Base-by-base conservation (phyloP, 2,329 filamentous ascomycete species). In the Cladosporium sp. region DNA sequence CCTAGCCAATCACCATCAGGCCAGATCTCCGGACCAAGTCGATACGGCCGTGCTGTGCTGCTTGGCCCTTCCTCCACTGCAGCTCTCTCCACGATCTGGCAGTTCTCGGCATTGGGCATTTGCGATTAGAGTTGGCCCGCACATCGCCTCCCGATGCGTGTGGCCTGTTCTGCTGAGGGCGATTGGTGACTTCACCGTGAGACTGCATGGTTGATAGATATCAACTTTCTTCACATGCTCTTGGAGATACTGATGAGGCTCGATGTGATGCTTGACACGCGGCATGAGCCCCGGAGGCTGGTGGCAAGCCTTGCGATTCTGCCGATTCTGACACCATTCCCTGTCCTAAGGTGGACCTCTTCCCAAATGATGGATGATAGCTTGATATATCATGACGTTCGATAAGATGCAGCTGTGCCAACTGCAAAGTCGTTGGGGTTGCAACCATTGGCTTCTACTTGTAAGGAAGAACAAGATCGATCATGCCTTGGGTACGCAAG, bases 61-160 rank as follows among this genome's bases (percentile, higher is more conserved):
- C 52, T 55, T 29, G 28, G 52, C 52, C 52, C 40, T 21, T 46
- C 40, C 40, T 46, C 40, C 40, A 12, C 40, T 33, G 29, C 52
- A 55, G 23, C 61, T 63, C 50, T 63, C 61, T 63, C 61, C 61
- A 63, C 61, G 61, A 63, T 63, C 50, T 63, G 33, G 50, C 23
- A 11, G 2, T 5, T 46, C 40, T 46, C 40, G 40, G 40, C 59
- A 46, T 46, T 62, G 44, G 59, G 59, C 29, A 21, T 8, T 46
- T 46, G 59, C 35, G 21, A 18, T 62, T 63, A 63, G 49, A 63
- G 61, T 63, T 56, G 61, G 50, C 49, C 49, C 61, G 50, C 61
- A 63, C 49, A 53, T 63, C 50, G 61, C 61, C 35, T 56, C 33
- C 59, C 46, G 21, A 31, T 21, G 35, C 37, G 61, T 56, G 61